phyloP scores from a whole-genome alignment of 352 stramenopile species.

The Pythium dissimile region DNA sequence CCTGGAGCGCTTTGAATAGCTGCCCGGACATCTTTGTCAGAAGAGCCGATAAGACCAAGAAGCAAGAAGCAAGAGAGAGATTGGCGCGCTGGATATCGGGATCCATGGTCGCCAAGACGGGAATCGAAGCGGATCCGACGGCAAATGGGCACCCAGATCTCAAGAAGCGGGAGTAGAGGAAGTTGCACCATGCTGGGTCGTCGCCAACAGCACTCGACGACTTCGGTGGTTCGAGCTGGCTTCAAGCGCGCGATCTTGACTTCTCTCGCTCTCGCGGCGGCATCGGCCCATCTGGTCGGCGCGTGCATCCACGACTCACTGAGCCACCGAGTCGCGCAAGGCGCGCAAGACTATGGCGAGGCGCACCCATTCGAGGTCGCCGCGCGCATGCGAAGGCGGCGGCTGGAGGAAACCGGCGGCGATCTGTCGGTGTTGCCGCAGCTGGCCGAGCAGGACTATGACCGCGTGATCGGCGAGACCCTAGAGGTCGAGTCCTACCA shows the following conservation, averaged over 20 bases:
- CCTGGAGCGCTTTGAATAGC: constrained; percentile 8
- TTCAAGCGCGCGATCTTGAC: neutral
- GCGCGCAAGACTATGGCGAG: constrained; percentile 14
- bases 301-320: constrained; percentile 29
- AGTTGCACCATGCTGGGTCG: too few relatives aligned
- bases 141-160: neutral
- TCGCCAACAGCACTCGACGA: too few relatives aligned
- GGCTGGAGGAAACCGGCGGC: neutral
- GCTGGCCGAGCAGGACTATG: constrained; percentile 31
- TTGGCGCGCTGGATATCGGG: neutral
- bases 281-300: neutral
- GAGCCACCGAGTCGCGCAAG: constrained; percentile 5
- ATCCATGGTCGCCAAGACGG: too few relatives aligned
- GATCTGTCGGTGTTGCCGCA: constrained; percentile 6
- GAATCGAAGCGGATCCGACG: too few relatives aligned
- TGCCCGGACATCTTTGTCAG: neutral
- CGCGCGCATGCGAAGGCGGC: constrained; percentile 2
- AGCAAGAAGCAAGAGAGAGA: neutral
- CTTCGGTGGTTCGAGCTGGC: too few relatives aligned
- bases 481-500: constrained; percentile 27
- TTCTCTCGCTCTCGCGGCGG: neutral
- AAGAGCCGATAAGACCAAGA: neutral
- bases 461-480: constrained; percentile 27
- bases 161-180: neutral
- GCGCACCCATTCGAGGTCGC: constrained; percentile 24